Evolutionary conservation across 2,329 filamentous ascomycete genomes (phyloP).

Genomic region (Colletotrichum theobromicola): DNA sequence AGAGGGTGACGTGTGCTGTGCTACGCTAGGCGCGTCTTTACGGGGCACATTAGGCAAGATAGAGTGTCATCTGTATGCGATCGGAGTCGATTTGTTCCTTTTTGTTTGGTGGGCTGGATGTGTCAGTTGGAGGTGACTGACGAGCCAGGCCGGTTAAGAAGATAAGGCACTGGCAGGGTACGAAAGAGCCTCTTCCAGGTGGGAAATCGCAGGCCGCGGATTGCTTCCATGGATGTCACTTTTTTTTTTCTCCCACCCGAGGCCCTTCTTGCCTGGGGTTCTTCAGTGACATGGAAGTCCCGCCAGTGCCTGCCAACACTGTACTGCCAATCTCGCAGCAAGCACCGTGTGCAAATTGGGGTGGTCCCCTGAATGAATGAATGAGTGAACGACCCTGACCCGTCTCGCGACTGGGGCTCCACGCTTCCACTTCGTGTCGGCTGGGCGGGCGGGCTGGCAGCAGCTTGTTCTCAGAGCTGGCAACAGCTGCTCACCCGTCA

Average conservation of each 20-base stretch:
- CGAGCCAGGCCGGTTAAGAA: background rate
- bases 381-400: background rate
- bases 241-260: background rate
- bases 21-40: background rate
- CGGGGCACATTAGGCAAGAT: background rate
- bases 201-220: background rate
- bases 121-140: background rate
- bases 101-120: background rate
- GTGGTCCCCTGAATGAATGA: slow-evolving; percentile 14
- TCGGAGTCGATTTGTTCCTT: slow-evolving; percentile 2
- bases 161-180: background rate
- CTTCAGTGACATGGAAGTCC: background rate
- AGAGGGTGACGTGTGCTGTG: background rate
- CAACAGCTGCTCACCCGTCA: background rate
- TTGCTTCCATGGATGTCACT: background rate
- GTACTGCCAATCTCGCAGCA: background rate
- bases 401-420: background rate
- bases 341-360: slow-evolving; percentile 9
- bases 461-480: background rate
- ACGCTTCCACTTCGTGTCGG: slow-evolving; percentile 2
- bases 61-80: background rate
- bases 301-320: slow-evolving; percentile 6
- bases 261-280: background rate
- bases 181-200: background rate
- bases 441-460: background rate